Base-by-base conservation (phyloP, 2,329 filamentous ascomycete genomes). In the Ilyonectria mors-panacis region DNA sequence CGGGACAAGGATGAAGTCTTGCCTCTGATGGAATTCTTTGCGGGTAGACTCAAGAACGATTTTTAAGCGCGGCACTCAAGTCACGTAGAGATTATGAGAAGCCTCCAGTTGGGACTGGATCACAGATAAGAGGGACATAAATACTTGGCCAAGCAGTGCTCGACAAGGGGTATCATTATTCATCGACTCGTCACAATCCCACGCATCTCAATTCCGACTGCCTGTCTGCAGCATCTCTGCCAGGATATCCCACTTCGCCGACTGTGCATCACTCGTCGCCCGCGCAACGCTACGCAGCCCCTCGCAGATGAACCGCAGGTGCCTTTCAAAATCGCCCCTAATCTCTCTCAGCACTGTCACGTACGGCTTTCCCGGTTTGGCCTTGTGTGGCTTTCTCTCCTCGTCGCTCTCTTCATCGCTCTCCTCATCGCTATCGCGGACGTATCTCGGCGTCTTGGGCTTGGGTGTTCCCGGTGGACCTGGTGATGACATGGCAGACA, bases 21-120 rank as follows among this genome's bases (percentile, higher is more conserved):
- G 75, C 94, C 95, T 0, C 87, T 98, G 67, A 98, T 98, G 94
- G 89, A 92, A 76, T 98, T 92, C 74, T 87, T 94, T 74, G 91
- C 91, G 0, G 87, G 91, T 57, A 86, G 91, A 75, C 79, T 96
- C 19, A 75, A 62, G 33, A 72, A 65, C 58, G 77, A 71, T 19
- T 76, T 71, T 63, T 70, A 69, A 48, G 56, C 10, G 9, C 15
- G 47, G 21, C 6, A 21, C 47, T 42, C 39, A 15, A 4, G 13
- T 19, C 42, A 28, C n/a, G 12, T 17, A 23, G n/a, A 39, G 2
- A 56, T 7, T 26, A 23, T 6, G 21, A 45, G 15, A 21, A 19
- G 17, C 33, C 28, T 9, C 42, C 3, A 10, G n/a, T 28, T 3
- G 9, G 23, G 10, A 63, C 15, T 33, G 15, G 23, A 44, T n/a